Evolutionary conservation across 2,329 filamentous ascomycete species (phyloP).

Genomic region (Cladorrhinum sp.): DNA sequence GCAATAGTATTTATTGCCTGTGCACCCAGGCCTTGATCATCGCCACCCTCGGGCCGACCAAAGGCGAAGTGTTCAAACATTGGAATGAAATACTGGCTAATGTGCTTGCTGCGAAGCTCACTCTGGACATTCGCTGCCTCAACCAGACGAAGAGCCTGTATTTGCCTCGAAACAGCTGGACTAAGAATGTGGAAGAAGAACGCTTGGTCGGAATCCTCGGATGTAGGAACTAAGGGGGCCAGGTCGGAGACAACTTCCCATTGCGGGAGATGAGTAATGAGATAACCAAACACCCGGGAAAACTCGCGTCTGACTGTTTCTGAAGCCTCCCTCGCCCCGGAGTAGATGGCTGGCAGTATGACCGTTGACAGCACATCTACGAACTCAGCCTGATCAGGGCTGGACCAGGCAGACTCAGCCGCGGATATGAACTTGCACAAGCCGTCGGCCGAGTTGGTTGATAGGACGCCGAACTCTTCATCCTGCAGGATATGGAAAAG

Average conservation of each 20-base stretch:
- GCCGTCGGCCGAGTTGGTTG: constrained; percentile 74
- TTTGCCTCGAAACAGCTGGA: constrained; percentile 80
- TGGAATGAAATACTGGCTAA: constrained; percentile 84
- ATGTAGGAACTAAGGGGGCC: constrained; percentile 58
- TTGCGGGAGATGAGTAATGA: constrained; percentile 67
- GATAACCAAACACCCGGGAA: constrained; percentile 71
- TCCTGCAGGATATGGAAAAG: constrained; percentile 81
- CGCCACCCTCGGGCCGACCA: constrained; percentile 66
- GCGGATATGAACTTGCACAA: constrained; percentile 75
- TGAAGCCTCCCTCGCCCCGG: constrained; percentile 72
- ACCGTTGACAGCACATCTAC: constrained; percentile 59
- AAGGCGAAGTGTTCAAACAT: constrained; percentile 94
- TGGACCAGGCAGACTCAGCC: constrained; percentile 44
- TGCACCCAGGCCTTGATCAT: constrained; percentile 82
- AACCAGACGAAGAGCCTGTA: constrained; percentile 77
- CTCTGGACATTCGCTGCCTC: constrained; percentile 63
- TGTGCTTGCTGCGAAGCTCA: constrained; percentile 70
- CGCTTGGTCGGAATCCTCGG: constrained; percentile 62
- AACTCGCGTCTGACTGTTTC: constrained; percentile 84
- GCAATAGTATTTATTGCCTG: constrained; percentile 83
- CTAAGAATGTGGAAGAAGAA: constrained; percentile 94
- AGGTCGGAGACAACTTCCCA: constrained; percentile 75
- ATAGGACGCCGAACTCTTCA: constrained; percentile 82
- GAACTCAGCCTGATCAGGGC: constrained; percentile 46
- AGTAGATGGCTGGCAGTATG: constrained; percentile 72